Evolutionary conservation across 805 yeast genomes (phyloP), one percentile per base, ranked within the genome.

Genomic region (Candida taoyuanica): DNA sequence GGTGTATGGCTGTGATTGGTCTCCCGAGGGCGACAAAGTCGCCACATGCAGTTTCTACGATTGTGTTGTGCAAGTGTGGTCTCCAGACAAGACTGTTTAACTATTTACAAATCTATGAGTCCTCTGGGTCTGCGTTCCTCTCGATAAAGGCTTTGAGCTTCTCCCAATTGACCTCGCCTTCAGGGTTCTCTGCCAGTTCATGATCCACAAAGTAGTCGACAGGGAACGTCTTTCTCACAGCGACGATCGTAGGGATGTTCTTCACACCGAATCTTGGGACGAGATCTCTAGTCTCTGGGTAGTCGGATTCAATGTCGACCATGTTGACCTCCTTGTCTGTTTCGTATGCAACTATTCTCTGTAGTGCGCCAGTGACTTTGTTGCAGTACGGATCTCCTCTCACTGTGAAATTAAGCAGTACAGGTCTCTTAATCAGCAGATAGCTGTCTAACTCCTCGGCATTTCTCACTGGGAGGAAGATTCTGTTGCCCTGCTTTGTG

Each of bases 1-100:
- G 87, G 89, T 91, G 39, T 91, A 91, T 54, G 98, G 98, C 0
- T 96, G 95, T 5, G 96, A 85, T 55, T 89, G 97, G 95, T 60
- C 69, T 12, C 53, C 55, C 2, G 67, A 67, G 5, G 76, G 69
- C 9, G 58, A 59, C 2, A 49, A 58, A 5, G 74, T 83, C 7
- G 82, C 76, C 3, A 88, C 96, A 1, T 91, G 97, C 58, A 87
- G 96, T 39, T 91, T 91, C 59, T 91, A 91, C 63, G 98, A 91
- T 59, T 74, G 75, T 38, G 76, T 84, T 15, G 71, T 91, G 2
- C 96, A 89, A 46, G 58, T 71, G 21, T 91, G 98, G 98, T 39
- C 54, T 7, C 48, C 54, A 3, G 37, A 49, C 16, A 25, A 34
- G 13, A n/a, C n/a, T 11, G 32, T 34, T 17, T 27, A 23, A 12